phyloP scores from a whole-genome alignment of 2,329 filamentous ascomycete genomes.

The Cyphellophora europaea region DNA sequence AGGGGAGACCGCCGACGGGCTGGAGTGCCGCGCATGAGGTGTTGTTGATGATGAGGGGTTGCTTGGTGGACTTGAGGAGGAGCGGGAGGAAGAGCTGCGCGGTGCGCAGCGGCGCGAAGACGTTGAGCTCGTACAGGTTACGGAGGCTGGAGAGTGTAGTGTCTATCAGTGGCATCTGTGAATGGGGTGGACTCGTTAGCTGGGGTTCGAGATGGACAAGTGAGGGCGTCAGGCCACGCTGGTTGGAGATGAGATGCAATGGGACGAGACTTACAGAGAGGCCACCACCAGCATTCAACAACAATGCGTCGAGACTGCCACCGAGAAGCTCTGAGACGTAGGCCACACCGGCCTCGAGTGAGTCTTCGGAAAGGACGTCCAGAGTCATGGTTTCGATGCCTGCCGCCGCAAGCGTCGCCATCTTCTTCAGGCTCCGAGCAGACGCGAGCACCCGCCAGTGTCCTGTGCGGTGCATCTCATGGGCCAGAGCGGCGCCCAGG shows the following conservation, averaged over 20 bases:
- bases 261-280: neutral
- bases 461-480: conserved; percentile 26
- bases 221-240: neutral
- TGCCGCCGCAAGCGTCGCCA: conserved; percentile 9
- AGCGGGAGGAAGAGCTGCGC: conserved; percentile 22
- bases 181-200: neutral
- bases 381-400: conserved; percentile 22
- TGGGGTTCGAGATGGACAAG: neutral
- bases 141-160: conserved; percentile 19
- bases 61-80: conserved; percentile 10
- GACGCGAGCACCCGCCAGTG: conserved; percentile 32
- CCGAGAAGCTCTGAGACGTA: conserved; percentile 12
- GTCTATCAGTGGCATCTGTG: conserved; percentile 20
- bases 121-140: conserved; percentile 31
- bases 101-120: conserved; percentile 28
- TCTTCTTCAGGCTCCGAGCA: conserved; percentile 26
- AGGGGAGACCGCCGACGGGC: conserved; percentile 21
- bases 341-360: conserved; percentile 23
- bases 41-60: conserved; percentile 21
- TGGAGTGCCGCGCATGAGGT: conserved; percentile 14
- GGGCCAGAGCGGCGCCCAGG: conserved; percentile 30
- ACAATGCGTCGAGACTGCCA: conserved; percentile 25
- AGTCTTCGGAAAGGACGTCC: conserved; percentile 22
- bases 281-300: neutral
- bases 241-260: neutral